Conservation (phyloP, 208 protist species). For the Leishmania aethiopica region DNA sequence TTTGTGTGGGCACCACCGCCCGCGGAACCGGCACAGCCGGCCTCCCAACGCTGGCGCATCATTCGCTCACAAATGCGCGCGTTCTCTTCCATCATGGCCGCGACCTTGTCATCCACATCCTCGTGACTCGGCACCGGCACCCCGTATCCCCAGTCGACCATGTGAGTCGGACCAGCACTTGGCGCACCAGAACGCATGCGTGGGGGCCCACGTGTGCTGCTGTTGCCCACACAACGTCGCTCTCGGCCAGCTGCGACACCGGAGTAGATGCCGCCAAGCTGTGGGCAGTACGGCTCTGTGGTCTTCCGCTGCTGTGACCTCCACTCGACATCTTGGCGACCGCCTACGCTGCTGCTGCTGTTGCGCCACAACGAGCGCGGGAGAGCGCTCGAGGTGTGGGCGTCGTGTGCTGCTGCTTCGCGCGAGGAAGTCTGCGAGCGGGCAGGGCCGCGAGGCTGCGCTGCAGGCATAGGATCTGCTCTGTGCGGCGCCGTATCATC, state of each 20-base stretch:
- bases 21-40: background rate
- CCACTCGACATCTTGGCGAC: background rate
- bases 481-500: background rate
- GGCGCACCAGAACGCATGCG: background rate
- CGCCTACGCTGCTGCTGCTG: background rate
- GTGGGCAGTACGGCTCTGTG: background rate
- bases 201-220: background rate
- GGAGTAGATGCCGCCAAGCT: conserved; percentile 7
- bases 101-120: conserved; percentile 47
- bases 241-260: conserved; percentile 3
- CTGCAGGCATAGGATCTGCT: background rate
- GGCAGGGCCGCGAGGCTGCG: background rate
- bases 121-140: conserved; percentile 22
- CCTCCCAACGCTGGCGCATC: conserved; percentile 2
- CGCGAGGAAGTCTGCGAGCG: background rate
- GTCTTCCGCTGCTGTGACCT: background rate
- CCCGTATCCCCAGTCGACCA: conserved; percentile 24
- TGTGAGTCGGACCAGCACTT: background rate
- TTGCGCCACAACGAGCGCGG: background rate
- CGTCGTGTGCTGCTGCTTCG: background rate
- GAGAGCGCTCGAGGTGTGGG: background rate
- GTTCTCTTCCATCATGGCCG: conserved; percentile 54
- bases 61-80: conserved; percentile 42
- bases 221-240: background rate
- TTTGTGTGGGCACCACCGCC: background rate